Evolutionary conservation across 2,329 filamentous ascomycete species (phyloP).

Genomic region (Thielaviopsis populi): DNA sequence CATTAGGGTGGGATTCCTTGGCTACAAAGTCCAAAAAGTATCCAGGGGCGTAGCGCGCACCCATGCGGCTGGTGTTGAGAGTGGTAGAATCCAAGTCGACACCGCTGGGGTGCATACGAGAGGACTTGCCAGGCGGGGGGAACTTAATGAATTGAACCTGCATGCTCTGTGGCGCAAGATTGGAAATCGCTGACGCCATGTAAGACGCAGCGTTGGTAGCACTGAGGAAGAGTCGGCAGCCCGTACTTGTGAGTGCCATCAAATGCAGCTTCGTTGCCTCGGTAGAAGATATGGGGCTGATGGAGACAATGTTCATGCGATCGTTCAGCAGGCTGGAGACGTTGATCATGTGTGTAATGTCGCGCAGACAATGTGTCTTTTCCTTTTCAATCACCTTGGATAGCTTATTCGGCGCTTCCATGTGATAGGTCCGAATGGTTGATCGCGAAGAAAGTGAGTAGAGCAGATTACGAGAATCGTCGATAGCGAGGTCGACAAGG

Average conservation of each 20-base stretch:
- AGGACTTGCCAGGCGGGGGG: constrained; percentile 44
- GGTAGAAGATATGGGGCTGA: constrained; percentile 65
- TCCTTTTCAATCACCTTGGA: constrained; percentile 52
- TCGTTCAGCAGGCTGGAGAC: constrained; percentile 56
- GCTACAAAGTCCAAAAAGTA: constrained; percentile 78
- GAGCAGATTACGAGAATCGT: constrained; percentile 74
- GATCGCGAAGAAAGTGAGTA: constrained; percentile 83
- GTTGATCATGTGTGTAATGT: constrained; percentile 77
- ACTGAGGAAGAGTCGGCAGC: constrained; percentile 82
- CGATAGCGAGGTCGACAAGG: constrained; percentile 67
- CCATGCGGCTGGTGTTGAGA: constrained; percentile 36
- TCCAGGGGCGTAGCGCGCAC: constrained; percentile 61
- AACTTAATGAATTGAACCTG: constrained; percentile 96
- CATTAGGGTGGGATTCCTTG: constrained; percentile 41
- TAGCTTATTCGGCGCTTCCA: constrained; percentile 50
- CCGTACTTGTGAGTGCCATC: constrained; percentile 78
- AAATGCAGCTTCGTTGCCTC: constrained; percentile 76
- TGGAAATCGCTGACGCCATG: constrained; percentile 44
- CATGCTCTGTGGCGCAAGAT: constrained; percentile 74
- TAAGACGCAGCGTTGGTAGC: constrained; percentile 65
- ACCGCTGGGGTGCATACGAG: constrained; percentile 25
- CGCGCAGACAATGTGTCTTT: constrained; percentile 43
- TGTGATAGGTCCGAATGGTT: constrained; percentile 80
- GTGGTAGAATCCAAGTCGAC: constrained; percentile 35
- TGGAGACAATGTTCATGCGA: constrained; percentile 60